phyloP scores from a whole-genome alignment of 345 rosid genomes.

The Boechera retrofracta region DNA sequence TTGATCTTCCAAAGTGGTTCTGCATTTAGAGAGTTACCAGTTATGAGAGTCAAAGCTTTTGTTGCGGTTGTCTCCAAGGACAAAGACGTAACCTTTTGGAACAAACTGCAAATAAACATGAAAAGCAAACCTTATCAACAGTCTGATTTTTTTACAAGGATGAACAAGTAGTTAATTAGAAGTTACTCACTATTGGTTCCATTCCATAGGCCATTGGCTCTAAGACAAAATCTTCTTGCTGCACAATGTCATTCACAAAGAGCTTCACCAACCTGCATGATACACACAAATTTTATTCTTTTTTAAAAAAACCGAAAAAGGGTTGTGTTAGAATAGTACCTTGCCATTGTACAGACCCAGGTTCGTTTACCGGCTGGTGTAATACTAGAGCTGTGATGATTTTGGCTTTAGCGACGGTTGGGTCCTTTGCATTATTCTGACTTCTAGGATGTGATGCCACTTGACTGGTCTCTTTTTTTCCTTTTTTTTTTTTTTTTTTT shows the following conservation, averaged over 20 bases:
- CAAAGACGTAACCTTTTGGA: constrained; percentile 81
- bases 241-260: constrained; percentile 64
- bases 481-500: no score
- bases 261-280: constrained; percentile 67
- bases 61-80: constrained; percentile 93
- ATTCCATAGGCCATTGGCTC: constrained; percentile 77
- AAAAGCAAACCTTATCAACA: constrained; percentile 17
- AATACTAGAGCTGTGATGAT: no score
- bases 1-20: not conserved
- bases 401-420: no score
- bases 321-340: no score
- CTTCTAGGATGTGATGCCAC: no score
- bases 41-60: constrained; percentile 86
- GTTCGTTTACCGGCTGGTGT: no score
- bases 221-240: constrained; percentile 69
- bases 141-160: not conserved
- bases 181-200: constrained; percentile 62
- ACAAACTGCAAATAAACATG: constrained; percentile 61
- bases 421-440: no score
- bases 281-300: no score
- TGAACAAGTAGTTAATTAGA: not conserved
- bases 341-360: no score
- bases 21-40: constrained; percentile 53
- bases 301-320: no score
- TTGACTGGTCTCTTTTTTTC: no score